phyloP scores from a whole-genome alignment of 805 yeast species.

The Kodamaea laetipori region DNA sequence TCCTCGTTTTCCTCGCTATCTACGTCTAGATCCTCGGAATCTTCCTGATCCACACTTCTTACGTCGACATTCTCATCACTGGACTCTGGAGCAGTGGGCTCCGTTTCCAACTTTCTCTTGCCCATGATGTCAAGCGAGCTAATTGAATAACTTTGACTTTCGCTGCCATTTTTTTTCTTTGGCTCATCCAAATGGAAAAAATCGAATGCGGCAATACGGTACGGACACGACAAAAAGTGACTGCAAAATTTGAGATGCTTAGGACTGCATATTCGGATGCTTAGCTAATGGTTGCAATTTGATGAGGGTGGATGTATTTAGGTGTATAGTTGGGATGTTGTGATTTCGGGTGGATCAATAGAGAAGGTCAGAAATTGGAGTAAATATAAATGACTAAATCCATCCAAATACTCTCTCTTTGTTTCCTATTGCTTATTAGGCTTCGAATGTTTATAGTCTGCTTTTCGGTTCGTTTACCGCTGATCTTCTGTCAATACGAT shows the following conservation, averaged over 20 bases:
- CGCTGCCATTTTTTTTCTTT: slow-evolving; percentile 8
- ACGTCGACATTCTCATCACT: neutral
- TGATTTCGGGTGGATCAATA: too few species aligned
- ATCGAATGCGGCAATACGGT: slow-evolving; percentile 3
- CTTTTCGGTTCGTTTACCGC: too few species aligned
- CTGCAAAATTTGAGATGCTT: neutral
- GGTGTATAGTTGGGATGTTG: too few species aligned
- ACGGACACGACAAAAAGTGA: neutral
- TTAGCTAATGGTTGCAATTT: slow-evolving; percentile 2
- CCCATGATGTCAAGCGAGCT: slow-evolving; percentile 12
- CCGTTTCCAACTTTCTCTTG: slow-evolving; percentile 16
- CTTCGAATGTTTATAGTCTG: too few species aligned
- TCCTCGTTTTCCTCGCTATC: slow-evolving; percentile 22
- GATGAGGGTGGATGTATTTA: too few species aligned
- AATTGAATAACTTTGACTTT: slow-evolving; percentile 4
- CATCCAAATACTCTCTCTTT: too few species aligned
- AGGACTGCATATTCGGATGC: neutral
- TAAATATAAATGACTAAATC: too few species aligned
- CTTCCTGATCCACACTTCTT: neutral
- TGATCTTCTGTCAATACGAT: too few species aligned
- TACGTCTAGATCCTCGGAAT: slow-evolving; percentile 24
- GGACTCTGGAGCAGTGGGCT: slow-evolving; percentile 5
- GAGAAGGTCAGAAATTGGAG: too few species aligned
- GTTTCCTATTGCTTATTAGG: too few species aligned
- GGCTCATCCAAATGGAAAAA: slow-evolving; percentile 5